Evolutionary conservation across 805 yeast genomes (phyloP), one percentile per base, ranked within the genome.

Genomic region (Lipomyces sp.): DNA sequence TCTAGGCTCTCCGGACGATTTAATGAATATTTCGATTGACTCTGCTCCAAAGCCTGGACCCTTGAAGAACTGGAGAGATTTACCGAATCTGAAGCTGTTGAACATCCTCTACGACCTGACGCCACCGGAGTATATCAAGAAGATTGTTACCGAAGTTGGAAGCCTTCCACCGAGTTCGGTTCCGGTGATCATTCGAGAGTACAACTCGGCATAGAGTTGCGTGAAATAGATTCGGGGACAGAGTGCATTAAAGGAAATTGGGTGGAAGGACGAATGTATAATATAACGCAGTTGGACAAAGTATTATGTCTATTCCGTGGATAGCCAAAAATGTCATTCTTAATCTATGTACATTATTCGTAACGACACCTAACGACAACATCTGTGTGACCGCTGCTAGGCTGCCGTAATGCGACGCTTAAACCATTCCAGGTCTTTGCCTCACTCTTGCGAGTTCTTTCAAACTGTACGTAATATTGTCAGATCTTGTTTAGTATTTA

Each of bases 111-210:
- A 91, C 77, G 99, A 95, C 78, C 83, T 95, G 73, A 94, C 98
- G 0, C 98, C 97, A 45, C 96, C 97, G 13, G 90, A 88, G 72
- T 90, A 90, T 75, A 91, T 95, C 74, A 93, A 94, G 77, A 95
- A 95, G 80, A 92, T 95, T 66, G 92, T 95, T 63, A 95, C 98
- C 1, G 99, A 95, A 77, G 86, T 94, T 70, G 99, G 99, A 35
- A 91, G 97, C 2, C 83, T 95, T 72, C 99, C 99, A 10, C 97
- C 99, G 54, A 90, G 96, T n/a, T 92, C 98, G 1, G 98, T 95
- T 65, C 99, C 99, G 34, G 98, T 95, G 59, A 91, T 95, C 68
- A 81, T 95, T 73, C 86, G 98, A 79, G 99, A 95, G 78, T 95
- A 94, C 78, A 91, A 92, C 75, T n/a, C 60, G 57, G 55, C 58